A percentile compares a stretch with the other conserved stretches of the same genome.
Conservation (phyloP, 352 stramenopile species). For the Saprolegnia diclina region DNA sequence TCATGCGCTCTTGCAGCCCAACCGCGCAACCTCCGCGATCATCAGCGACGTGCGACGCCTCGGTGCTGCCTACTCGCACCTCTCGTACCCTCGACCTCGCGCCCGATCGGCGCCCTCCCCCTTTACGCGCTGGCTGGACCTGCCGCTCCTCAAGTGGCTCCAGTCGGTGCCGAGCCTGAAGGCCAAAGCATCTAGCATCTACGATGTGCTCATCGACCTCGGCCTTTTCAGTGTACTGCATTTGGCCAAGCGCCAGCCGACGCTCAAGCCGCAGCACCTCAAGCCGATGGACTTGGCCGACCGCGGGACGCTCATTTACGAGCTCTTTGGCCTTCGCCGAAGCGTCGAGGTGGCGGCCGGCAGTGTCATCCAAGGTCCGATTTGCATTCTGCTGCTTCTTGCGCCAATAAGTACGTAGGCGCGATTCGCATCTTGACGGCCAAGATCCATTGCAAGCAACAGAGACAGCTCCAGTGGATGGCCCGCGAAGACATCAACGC, state of each 20-base stretch:
- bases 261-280: slow-evolving; percentile 14
- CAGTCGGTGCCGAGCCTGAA: slow-evolving; percentile 10
- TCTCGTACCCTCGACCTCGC: neutral
- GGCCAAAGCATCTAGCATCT: slow-evolving; percentile 8
- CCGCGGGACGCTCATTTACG: slow-evolving; percentile 23
- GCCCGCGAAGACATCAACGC: slow-evolving; percentile 14
- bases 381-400: too few species aligned
- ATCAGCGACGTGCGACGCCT: neutral
- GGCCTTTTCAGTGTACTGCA: slow-evolving; percentile 19
- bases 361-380: slow-evolving; percentile 8
- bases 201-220: neutral
- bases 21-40: neutral
- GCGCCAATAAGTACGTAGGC: neutral
- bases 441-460: neutral
- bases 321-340: slow-evolving; percentile 18
- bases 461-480: neutral
- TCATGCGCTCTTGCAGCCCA: slow-evolving; percentile 15
- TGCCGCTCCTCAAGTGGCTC: slow-evolving; percentile 18
- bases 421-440: slow-evolving; percentile 7
- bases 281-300: slow-evolving; percentile 15
- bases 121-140: slow-evolving; percentile 1
- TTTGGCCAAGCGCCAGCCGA: slow-evolving; percentile 15
- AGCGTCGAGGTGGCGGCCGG: slow-evolving; percentile 14
- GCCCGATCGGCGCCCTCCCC: neutral
- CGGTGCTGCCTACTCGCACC: slow-evolving; percentile 3